Evolutionary conservation across 208 protist genomes (phyloP), one percentile per base, ranked within the genome.

Genomic region (Crithidia acanthocephali): DNA sequence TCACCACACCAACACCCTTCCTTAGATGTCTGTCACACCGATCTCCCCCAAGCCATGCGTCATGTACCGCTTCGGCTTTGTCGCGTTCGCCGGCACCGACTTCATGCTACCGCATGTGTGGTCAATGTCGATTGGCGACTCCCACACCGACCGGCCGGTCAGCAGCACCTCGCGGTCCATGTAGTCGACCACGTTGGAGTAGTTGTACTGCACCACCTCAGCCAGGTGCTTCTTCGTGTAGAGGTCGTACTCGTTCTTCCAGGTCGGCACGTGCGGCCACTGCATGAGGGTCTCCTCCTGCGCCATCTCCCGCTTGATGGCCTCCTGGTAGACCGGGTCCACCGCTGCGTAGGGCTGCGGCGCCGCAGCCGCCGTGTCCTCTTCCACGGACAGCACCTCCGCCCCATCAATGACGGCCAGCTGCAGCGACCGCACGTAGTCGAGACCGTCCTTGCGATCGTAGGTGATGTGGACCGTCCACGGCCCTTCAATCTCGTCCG

Each of bases 181-280:
- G 79, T 97, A 97, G 76, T 97, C 93, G 2, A 95, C 90, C 56
- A 95, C 90, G 75, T 97, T 97, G 25, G 77, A 91, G 76, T 97
- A 97, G 76, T 97, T 97, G 76, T 95, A 90, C 76, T 83, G 83
- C 72, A 95, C 86, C 68, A 97, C 88, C 35, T 97, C 82, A 0
- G 80, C 72, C 11, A 95, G 28, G 69, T 84, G 73, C 66, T 92
- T 92, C 52, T 76, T 76, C 10, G 82, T 94, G 80, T 86, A 93
- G 6, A 79, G 55, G 71, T 90, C 80, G 74, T 95, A 97, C 52
- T 93, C 73, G 57, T 92, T 85, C 81, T 95, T 97, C 93, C 93
- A 97, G 69, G 71, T 51, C 22, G 93, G 90, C 27, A 94, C 89
- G 68, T 95, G 72, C 28, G 93, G 93, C 90, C 90, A 97, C 73